Evolutionary conservation across 495 filamentous ascomycete species (phyloP).

Genomic region (Lentithecium fluviatile): DNA sequence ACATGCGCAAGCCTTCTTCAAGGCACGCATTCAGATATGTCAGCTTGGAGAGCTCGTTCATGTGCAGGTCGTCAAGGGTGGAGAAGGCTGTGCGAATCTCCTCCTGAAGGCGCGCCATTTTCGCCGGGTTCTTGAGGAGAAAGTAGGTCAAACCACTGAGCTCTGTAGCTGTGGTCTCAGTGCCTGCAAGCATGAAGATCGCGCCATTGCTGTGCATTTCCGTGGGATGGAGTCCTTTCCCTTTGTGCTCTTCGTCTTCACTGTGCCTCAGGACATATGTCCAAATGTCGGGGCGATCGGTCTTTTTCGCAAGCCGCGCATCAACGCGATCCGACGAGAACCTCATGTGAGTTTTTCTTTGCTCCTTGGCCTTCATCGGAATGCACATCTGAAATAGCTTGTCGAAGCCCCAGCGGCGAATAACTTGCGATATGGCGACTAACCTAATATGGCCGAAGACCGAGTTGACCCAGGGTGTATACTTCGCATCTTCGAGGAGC

Average conservation of each 20-base stretch:
- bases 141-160: constrained; percentile 23
- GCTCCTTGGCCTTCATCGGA: constrained; percentile 8
- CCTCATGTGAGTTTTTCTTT: neutral
- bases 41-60: neutral
- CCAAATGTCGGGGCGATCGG: constrained; percentile 26
- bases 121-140: constrained; percentile 18
- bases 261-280: constrained; percentile 15
- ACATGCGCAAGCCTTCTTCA: constrained; percentile 29
- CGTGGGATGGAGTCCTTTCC: neutral
- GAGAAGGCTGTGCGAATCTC: constrained; percentile 23
- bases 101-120: constrained; percentile 6
- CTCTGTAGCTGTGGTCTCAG: constrained; percentile 32
- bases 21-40: constrained; percentile 29
- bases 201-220: constrained; percentile 22
- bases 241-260: constrained; percentile 24
- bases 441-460: constrained; percentile 15
- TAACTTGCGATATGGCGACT: neutral
- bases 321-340: constrained; percentile 12
- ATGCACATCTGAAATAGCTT: neutral
- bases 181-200: constrained; percentile 25
- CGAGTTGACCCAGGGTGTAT: constrained; percentile 16
- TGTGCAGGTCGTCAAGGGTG: constrained; percentile 10
- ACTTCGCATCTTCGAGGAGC: constrained; percentile 14
- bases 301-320: constrained; percentile 11
- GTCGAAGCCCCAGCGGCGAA: constrained; percentile 5